phyloP scores from a whole-genome alignment of 345 rosid species.

The Euphorbia peplus region DNA sequence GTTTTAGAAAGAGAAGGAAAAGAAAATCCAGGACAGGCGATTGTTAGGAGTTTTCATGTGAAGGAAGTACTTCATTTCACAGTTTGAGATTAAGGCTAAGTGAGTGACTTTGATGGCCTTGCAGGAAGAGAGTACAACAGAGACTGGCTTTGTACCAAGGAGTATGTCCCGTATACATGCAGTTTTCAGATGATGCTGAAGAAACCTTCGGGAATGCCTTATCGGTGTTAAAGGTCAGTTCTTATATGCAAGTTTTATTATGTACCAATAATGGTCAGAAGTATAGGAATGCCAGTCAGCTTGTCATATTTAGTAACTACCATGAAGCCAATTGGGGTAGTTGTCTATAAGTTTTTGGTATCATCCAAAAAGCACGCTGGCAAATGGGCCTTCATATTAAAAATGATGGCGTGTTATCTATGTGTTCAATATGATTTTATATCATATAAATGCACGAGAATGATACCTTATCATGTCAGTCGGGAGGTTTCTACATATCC shows the following conservation, averaged over 20 bases:
- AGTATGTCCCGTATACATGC: constrained; percentile 85
- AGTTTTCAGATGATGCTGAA: constrained; percentile 93
- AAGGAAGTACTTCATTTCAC: background rate
- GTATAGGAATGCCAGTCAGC: background rate
- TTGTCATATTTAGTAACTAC: background rate
- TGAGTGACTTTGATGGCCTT: constrained; percentile 22
- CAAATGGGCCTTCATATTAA: too few relatives aligned
- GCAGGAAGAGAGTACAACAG: constrained; percentile 83
- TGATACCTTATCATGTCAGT: too few relatives aligned
- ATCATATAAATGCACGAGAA: background rate
- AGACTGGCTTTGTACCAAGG: constrained; percentile 93
- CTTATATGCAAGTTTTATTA: background rate
- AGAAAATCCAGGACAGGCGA: background rate
- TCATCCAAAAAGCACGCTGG: too few relatives aligned
- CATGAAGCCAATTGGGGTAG: background rate
- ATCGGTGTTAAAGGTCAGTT: constrained; percentile 60
- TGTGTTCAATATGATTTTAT: too few relatives aligned
- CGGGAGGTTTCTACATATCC: too few relatives aligned
- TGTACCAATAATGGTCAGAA: background rate
- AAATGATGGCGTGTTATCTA: too few relatives aligned
- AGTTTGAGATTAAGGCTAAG: constrained; percentile 8
- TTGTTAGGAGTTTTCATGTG: too few relatives aligned
- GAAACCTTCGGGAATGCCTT: constrained; percentile 77
- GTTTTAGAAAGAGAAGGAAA: constrained; percentile 17
- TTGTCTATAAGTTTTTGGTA: background rate